Evolutionary conservation across 2,329 filamentous ascomycete species (phyloP), one percentile per base, ranked within the genome.

Genomic region (Stemphylium beticola): DNA sequence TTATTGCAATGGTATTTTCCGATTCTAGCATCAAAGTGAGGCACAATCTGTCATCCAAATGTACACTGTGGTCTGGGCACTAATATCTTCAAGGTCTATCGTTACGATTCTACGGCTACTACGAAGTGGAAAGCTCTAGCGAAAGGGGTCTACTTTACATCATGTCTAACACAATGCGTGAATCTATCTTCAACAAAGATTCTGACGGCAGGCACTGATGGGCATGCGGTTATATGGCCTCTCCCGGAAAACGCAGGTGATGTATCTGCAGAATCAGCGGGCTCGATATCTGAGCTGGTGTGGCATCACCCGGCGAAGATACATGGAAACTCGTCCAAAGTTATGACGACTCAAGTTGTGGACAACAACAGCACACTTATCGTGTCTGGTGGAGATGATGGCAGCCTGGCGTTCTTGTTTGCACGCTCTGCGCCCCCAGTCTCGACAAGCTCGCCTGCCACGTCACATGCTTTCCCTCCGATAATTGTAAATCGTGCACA

Each of bases 361-460:
- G 62, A 67, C 15, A 32, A 69, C 26, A 65, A 62, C n/a, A 61
- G 75, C 46, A 63, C 78, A 61, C 61, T 90, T 0, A 69, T 96
- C 15, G 73, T 91, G 4, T 92, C 91, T 0, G 92, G 91, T 22
- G 92, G 95, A 18, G 95, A 99, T 66, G 95, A 98, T 74, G 95
- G 95, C 58, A 88, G 89, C 3, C 74, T 98, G 0, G 87, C 83
- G 0, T 69, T 82, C 29, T 63, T 82, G 24, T 50, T 62, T 33
- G 51, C 43, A n/a, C 20, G 20, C 18, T 22, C 48, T 44, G 8
- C 46, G 3, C 11, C 34, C 12, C 18, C 44, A 17, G 36, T 17
- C 41, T 33, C 48, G 10, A 17, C 32, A 5, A 7, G 37, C 53
- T 31, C 70, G 63, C 34, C 65, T 71, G 12, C 63, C 53, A 42